Conservation (phyloP, 768 basidiomycete species). For the Agaricus subrufescens region DNA sequence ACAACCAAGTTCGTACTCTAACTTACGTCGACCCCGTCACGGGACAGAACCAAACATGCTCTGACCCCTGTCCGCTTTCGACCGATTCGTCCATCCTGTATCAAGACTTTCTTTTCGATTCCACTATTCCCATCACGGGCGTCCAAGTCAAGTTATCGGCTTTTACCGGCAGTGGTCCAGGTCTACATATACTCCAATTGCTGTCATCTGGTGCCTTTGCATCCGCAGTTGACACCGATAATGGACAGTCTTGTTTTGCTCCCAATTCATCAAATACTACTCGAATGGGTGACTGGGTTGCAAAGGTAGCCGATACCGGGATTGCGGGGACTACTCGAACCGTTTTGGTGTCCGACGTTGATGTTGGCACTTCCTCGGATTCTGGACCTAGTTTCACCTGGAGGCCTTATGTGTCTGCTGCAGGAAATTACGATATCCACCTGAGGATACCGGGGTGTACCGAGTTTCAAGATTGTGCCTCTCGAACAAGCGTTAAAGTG, state of each 20-base stretch:
- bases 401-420: slow-evolving; percentile 87
- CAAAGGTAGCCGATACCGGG: slow-evolving; percentile 56
- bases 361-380: slow-evolving; percentile 55
- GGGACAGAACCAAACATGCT: slow-evolving; percentile 74
- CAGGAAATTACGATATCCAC: slow-evolving; percentile 82
- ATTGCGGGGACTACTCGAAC: slow-evolving; percentile 79
- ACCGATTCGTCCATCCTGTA: slow-evolving; percentile 74
- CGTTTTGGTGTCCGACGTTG: slow-evolving; percentile 64
- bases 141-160: slow-evolving; percentile 77
- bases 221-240: slow-evolving; percentile 59
- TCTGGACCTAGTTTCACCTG: slow-evolving; percentile 81
- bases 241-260: slow-evolving; percentile 71
- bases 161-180: slow-evolving; percentile 73
- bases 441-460: slow-evolving; percentile 85
- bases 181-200: slow-evolving; percentile 87
- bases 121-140: slow-evolving; percentile 69
- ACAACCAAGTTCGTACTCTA: slow-evolving; percentile 76
- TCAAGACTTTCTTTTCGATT: slow-evolving; percentile 88
- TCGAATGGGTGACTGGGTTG: slow-evolving; percentile 66
- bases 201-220: slow-evolving; percentile 91
- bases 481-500: slow-evolving; percentile 78
- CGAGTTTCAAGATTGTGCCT: slow-evolving; percentile 71
- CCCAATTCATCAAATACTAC: slow-evolving; percentile 67
- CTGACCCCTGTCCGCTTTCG: slow-evolving; percentile 72
- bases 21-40: slow-evolving; percentile 74